Conservation (phyloP, 2,329 filamentous ascomycete genomes). For the Grosmannia serpens region DNA sequence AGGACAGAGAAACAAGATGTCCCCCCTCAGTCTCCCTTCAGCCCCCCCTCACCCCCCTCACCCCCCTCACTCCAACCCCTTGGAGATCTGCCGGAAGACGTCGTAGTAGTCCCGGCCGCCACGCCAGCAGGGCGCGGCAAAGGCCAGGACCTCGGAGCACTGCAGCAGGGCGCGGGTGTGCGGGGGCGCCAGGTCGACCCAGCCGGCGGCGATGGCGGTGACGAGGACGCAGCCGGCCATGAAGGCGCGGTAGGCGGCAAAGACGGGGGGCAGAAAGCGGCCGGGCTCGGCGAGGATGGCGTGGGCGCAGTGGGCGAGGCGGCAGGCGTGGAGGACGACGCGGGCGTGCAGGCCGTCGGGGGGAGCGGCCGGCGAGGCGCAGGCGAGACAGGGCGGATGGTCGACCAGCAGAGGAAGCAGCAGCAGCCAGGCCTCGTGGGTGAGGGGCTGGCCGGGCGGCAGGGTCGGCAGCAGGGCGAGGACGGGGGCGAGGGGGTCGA, state of each 20-base stretch:
- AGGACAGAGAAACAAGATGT: no score
- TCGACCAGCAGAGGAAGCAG: background rate
- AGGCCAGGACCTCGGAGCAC: slow-evolving; percentile 2
- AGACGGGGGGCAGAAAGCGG: background rate
- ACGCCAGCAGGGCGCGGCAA: background rate
- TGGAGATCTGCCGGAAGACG: background rate
- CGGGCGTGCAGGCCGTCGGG: background rate
- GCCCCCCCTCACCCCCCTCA: background rate
- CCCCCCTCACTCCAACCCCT: background rate
- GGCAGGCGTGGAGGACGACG: background rate
- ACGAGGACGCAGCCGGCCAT: slow-evolving; percentile 3
- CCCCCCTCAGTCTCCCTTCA: no score
- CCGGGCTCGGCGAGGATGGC: background rate
- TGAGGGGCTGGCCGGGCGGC: background rate
- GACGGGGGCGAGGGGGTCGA: background rate
- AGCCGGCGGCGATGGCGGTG: background rate
- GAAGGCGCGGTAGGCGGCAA: slow-evolving; percentile 2
- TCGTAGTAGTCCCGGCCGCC: slow-evolving; percentile 3
- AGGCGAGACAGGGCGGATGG: background rate
- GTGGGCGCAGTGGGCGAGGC: background rate
- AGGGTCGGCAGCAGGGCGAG: background rate
- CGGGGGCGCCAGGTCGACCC: background rate
- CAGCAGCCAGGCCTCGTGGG: slow-evolving; percentile 2
- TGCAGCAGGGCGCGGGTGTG: background rate
- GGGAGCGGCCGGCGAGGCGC: background rate